phyloP scores from a whole-genome alignment of 2,329 filamentous ascomycete genomes.

The Lasiodiplodia gonubiensis region DNA sequence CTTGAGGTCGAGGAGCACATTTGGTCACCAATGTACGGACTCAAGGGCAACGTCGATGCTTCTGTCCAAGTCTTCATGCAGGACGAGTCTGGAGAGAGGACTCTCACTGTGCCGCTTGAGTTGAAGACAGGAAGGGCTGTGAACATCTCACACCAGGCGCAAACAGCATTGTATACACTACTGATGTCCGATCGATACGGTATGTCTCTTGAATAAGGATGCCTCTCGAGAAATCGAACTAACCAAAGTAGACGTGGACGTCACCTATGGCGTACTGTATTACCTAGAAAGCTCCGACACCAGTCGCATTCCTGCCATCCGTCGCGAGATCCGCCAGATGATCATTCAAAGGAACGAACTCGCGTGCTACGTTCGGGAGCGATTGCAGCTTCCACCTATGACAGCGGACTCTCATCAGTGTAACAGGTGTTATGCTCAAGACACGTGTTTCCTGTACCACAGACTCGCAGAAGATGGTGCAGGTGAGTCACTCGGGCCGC shows the following conservation, averaged over 20 bases:
- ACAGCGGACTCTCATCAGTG: slow-evolving; percentile 82
- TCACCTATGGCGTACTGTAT: slow-evolving; percentile 88
- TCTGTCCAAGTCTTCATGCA: slow-evolving; percentile 87
- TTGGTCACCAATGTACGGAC: slow-evolving; percentile 96
- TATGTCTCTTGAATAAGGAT: slow-evolving; percentile 38
- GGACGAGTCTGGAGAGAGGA: slow-evolving; percentile 69
- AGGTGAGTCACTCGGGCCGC: slow-evolving; percentile 79
- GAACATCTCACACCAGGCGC: slow-evolving; percentile 85
- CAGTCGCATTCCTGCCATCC: slow-evolving; percentile 80
- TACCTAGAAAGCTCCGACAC: slow-evolving; percentile 92
- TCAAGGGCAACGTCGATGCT: slow-evolving; percentile 97
- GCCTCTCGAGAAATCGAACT: not conserved
- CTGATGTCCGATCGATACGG: slow-evolving; percentile 89
- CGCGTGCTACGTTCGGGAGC: slow-evolving; percentile 81
- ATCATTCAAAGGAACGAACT: slow-evolving; percentile 93
- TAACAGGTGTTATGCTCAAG: slow-evolving; percentile 86
- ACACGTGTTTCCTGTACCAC: slow-evolving; percentile 91
- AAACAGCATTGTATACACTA: slow-evolving; percentile 93
- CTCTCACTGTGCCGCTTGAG: slow-evolving; percentile 88
- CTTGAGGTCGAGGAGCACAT: slow-evolving; percentile 97
- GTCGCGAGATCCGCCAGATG: slow-evolving; percentile 92
- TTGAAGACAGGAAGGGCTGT: slow-evolving; percentile 86
- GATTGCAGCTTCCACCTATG: slow-evolving; percentile 84
- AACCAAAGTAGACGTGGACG: slow-evolving; percentile 71
- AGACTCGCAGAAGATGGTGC: slow-evolving; percentile 85